These are phyloP conservation scores for Castanea mollissima DNA, from an alignment of 306 rosid genomes.

Conservation along the genomic window DNA sequence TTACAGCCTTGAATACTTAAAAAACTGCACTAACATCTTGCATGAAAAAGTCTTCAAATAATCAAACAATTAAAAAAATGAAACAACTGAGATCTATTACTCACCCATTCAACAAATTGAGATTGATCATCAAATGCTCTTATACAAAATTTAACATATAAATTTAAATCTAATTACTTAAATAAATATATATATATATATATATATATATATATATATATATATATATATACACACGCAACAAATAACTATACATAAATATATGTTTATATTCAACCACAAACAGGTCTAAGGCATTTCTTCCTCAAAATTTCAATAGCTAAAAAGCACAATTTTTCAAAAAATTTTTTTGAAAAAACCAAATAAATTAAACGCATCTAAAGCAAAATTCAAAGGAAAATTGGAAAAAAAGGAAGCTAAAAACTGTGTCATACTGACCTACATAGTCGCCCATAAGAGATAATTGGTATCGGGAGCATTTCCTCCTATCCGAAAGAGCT, in stretches of 20 bases:
- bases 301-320: background rate
- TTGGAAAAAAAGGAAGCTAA: background rate
- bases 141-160: background rate
- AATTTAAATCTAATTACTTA: background rate
- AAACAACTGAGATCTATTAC: background rate
- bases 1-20: background rate
- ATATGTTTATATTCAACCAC: background rate
- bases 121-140: background rate
- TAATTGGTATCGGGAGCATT: constrained; percentile 92
- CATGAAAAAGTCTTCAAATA: background rate
- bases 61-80: background rate
- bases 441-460: constrained; percentile 97
- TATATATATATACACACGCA: too few species aligned
- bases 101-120: background rate
- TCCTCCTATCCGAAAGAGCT: constrained; percentile 96
- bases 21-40: background rate
- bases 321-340: background rate
- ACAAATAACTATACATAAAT: too few species aligned
- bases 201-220: too few species aligned
- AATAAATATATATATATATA: too few species aligned
- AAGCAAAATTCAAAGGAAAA: background rate
- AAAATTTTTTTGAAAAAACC: background rate
- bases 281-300: background rate
- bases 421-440: constrained; percentile 48
- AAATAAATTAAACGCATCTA: background rate